Percentiles rank a stretch among this genome's conserved stretches.
phyloP scores from a whole-genome alignment of 495 filamentous ascomycete species.

The Penicillium coffeae region DNA sequence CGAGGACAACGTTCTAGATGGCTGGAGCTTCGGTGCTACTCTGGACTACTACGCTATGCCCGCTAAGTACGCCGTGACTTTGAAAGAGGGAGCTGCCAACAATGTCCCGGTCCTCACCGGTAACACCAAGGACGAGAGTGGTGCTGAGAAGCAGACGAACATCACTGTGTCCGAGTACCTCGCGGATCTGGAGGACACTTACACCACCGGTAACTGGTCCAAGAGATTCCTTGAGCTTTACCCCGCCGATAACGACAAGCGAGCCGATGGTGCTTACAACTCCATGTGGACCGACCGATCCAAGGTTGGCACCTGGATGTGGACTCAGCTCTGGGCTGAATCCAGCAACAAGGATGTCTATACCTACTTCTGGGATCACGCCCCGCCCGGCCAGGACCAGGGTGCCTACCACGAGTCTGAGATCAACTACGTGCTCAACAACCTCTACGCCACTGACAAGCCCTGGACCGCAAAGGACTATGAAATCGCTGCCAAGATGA shows the following conservation, averaged over 20 bases:
- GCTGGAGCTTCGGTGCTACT: not conserved
- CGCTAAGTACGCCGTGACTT: not conserved
- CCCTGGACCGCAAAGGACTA: constrained; percentile 15
- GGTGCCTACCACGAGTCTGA: constrained; percentile 18
- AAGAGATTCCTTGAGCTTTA: not conserved
- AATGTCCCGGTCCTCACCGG: not conserved
- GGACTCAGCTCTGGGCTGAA: not conserved
- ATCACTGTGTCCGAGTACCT: not conserved
- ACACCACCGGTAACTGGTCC: not conserved
- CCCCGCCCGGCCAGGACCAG: constrained; percentile 8
- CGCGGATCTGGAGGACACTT: not conserved
- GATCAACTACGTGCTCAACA: constrained; percentile 19
- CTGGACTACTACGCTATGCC: constrained; percentile 3
- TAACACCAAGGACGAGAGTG: constrained; percentile 2
- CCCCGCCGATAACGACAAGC: not conserved
- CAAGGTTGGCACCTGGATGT: constrained; percentile 1
- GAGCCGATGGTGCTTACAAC: not conserved
- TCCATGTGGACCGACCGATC: not conserved
- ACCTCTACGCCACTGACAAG: constrained; percentile 14
- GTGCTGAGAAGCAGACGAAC: not conserved
- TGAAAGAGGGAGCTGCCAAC: not conserved
- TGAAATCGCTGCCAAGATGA: constrained; percentile 11
- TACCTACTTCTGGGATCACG: constrained; percentile 1
- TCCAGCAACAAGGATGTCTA: not conserved
- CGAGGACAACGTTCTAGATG: too few species aligned